Evolutionary conservation across 768 basidiomycete genomes (phyloP), one percentile per base, ranked within the genome.

Genomic region (Mycena galopus): DNA sequence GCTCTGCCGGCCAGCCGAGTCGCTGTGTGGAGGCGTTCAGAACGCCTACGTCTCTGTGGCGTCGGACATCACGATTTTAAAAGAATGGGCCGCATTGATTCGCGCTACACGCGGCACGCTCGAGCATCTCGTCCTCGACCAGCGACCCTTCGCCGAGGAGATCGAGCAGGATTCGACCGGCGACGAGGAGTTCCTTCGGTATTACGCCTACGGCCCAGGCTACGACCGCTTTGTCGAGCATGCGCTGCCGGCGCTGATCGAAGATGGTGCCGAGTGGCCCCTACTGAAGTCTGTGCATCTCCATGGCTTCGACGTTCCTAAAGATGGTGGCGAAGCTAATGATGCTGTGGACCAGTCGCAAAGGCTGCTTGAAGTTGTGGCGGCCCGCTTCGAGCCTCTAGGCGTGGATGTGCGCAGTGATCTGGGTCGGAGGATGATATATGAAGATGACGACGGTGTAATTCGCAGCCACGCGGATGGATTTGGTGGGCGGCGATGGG

Each of bases 101-200:
- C 53, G 53, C 29, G 53, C 53, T 14, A 55, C 53, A 16, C 53
- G 53, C 53, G 53, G 53, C 53, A 55, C 53, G 29, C 53, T 55
- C 17, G 53, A 55, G 53, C 53, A 55, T 6, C 53, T 55, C 53
- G 19, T 55, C 53, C 53, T 55, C 29, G 53, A 19, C 53, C 29
- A 55, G 53, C 53, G 53, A 5, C 29, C 53, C 53, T 55, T 55
- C 29, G 53, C 53, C 29, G 53, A 55, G 29, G 29, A 55, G 3
- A 55, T 55, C 27, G 53, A 55, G 53, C 27, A 30, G 53, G 53
- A 55, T 29, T 17, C 53, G 14, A 55, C 53, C 14, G 53, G 53
- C 29, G 29, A 55, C 53, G 53, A 30, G 29, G 53, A 55, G 53
- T 55, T 55, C 53, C 53, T 55, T 12, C 29, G 29, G 2, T 4